Evolutionary conservation across 129 eudicot species (phyloP), one percentile per base, ranked within the genome.

Genomic region (Dittrichia graveolens): DNA sequence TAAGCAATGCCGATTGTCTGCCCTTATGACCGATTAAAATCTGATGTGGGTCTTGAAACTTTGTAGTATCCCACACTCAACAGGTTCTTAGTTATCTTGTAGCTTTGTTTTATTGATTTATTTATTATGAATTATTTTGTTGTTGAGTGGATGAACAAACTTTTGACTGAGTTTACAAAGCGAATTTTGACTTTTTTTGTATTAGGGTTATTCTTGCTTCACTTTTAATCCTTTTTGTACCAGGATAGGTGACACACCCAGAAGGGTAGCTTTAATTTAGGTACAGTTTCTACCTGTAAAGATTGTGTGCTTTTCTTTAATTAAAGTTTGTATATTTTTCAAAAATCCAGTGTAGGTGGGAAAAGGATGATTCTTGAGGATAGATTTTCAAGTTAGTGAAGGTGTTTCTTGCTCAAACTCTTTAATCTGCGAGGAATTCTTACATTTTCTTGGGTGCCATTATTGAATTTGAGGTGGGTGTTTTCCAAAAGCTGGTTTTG

Each of bases 81-180:
- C 31, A 24, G 31, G 31, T 24, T 24, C 31, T 24, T 8, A 10
- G 11, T 19, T 35, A 40, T 75, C 79, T 54, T 62, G 71, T 74
- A 77, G 82, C 82, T 70, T 74, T 54, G 60, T 47, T 54, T 62
- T 40, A 73, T 55, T 12, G 6, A 34, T 10, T 7, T 39, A 41
- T 52, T 41, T 61, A 61, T 76, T 48, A 53, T 6, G 1, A 42
- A 8, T 18, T 8, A 16, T 48, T 73, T 67, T 67, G 72, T 79
- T 47, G 74, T 73, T 79, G 80, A 85, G 82, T 79, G 71, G 93
- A 64, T 87, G 78, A 84, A 77, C 93, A 50, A 87, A 76, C 83
- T 24, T 31, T 66, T 34, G 80, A 62, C 84, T 78, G 78, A 83
- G 76, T 59, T 77, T 71, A 72, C 83, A 61, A 78, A 45, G 86